Conservation (phyloP, 2,329 filamentous ascomycete species). For the Knufia fluminis region DNA sequence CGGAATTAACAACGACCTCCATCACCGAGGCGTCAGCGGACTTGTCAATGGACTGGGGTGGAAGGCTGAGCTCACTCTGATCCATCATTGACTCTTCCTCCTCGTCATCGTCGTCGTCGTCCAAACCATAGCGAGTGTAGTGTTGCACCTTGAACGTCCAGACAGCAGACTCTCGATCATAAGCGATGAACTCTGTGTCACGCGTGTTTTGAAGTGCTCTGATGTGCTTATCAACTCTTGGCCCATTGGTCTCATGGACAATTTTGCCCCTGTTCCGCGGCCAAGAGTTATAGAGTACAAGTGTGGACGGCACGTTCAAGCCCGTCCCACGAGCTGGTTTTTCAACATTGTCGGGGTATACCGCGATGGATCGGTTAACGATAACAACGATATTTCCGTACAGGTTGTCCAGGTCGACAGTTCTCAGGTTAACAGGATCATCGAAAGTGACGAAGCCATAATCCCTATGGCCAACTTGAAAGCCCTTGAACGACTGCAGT, state of each 20-base stretch:
- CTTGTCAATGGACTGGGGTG: conserved; percentile 36
- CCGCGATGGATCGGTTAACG: conserved; percentile 69
- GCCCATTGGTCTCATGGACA: conserved; percentile 51
- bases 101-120: conserved; percentile 67
- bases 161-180: conserved; percentile 67
- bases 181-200: conserved; percentile 73
- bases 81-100: conserved; percentile 50
- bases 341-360: conserved; percentile 65
- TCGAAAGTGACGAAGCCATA: conserved; percentile 77
- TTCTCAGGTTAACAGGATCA: conserved; percentile 70
- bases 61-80: conserved; percentile 43
- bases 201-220: conserved; percentile 67
- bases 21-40: conserved; percentile 17
- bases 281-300: conserved; percentile 88
- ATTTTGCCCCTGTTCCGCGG: conserved; percentile 60
- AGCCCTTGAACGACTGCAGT: conserved; percentile 61
- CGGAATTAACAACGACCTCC: conserved; percentile 23
- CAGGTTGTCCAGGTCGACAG: conserved; percentile 70
- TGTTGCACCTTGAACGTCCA: conserved; percentile 95
- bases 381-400: conserved; percentile 68
- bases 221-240: conserved; percentile 69
- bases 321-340: conserved; percentile 82
- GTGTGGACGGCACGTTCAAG: conserved; percentile 80
- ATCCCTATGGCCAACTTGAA: conserved; percentile 73
- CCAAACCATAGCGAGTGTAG: conserved; percentile 89